phyloP scores from a whole-genome alignment of 2,329 filamentous ascomycete genomes.

The Aureobasidium sp. region DNA sequence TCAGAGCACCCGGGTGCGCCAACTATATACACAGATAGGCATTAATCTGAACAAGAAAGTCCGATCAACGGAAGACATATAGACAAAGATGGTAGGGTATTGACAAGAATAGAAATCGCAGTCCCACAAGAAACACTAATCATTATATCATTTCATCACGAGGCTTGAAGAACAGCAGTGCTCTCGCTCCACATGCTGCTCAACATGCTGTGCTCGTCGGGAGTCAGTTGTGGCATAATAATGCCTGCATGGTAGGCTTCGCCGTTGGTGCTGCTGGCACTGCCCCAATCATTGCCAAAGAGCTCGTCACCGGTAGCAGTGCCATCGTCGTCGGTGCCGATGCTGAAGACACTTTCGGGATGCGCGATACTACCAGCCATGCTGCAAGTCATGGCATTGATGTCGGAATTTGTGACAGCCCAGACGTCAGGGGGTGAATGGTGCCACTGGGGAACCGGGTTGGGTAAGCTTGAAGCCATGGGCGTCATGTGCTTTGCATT shows the following conservation, averaged over 20 bases:
- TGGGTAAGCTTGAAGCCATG: not conserved
- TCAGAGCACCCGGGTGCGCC: not conserved
- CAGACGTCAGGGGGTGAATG: constrained; percentile 26
- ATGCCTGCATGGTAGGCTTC: constrained; percentile 25
- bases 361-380: constrained; percentile 25
- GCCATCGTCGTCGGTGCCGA: constrained; percentile 53
- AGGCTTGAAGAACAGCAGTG: constrained; percentile 1
- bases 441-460: constrained; percentile 14
- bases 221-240: constrained; percentile 24
- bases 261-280: constrained; percentile 17
- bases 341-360: constrained; percentile 51
- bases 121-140: not conserved
- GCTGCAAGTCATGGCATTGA: not conserved
- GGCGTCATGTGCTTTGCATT: not conserved
- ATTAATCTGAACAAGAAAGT: not conserved
- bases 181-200: constrained; percentile 8
- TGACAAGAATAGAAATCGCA: not conserved
- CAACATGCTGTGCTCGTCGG: constrained; percentile 19
- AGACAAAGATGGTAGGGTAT: constrained; percentile 1
- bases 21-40: not conserved
- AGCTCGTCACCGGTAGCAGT: constrained; percentile 47
- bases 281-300: constrained; percentile 25
- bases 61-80: not conserved
- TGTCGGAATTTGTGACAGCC: constrained; percentile 19
- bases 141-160: not conserved